Evolutionary conservation across 768 basidiomycete species (phyloP).

Genomic region (Epithele typhae): DNA sequence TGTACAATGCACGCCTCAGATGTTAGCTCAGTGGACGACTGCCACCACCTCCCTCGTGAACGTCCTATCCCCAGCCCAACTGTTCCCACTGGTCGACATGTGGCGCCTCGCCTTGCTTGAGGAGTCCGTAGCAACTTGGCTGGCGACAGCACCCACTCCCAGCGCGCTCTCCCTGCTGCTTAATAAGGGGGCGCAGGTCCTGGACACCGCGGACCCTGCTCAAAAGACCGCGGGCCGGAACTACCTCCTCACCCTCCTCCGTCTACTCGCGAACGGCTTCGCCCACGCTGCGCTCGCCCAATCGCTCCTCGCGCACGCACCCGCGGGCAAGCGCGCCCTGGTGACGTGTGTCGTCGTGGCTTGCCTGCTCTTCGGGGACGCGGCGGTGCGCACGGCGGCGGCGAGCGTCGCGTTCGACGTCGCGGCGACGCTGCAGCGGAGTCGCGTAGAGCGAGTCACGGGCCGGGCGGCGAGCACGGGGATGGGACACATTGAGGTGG

Average conservation of each 20-base stretch:
- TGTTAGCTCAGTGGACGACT: constrained; percentile 46
- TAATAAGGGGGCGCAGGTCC: constrained; percentile 34
- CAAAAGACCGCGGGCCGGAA: constrained; percentile 36
- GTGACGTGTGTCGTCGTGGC: constrained; percentile 59
- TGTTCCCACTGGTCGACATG: constrained; percentile 82
- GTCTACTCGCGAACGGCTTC: constrained; percentile 67
- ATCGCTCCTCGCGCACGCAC: constrained; percentile 34
- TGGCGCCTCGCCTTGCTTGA: constrained; percentile 79
- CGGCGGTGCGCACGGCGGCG: constrained; percentile 66
- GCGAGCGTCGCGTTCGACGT: constrained; percentile 81
- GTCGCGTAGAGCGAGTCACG: constrained; percentile 41
- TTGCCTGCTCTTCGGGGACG: constrained; percentile 65
- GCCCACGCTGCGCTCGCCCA: constrained; percentile 37
- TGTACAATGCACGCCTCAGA: constrained; percentile 28
- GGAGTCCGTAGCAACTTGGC: constrained; percentile 49
- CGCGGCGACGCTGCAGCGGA: constrained; percentile 60
- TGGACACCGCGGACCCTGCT: constrained; percentile 26
- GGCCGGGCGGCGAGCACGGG: constrained; percentile 20
- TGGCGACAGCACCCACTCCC: constrained; percentile 20
- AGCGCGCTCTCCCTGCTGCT: constrained; percentile 46
- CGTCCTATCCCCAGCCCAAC: constrained; percentile 45
- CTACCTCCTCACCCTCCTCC: constrained; percentile 60
- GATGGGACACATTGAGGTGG: constrained; percentile 32
- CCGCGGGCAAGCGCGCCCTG: constrained; percentile 24
- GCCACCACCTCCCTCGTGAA: constrained; percentile 39